Evolutionary conservation across 768 basidiomycete species (phyloP).

Genomic region (Austroboletus festivus): DNA sequence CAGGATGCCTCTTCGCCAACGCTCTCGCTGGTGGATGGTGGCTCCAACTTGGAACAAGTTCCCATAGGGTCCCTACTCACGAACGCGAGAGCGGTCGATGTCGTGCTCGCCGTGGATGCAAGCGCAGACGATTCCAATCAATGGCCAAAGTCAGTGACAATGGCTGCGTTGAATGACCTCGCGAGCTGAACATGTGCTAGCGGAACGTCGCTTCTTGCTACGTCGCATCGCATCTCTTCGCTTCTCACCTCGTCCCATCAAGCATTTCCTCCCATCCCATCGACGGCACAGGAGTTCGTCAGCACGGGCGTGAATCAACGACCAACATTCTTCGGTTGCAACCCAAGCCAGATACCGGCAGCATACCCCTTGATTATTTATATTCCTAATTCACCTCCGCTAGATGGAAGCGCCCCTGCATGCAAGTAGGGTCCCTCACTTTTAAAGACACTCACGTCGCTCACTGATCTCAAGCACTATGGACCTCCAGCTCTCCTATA

Average conservation of each 20-base stretch:
- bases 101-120: constrained; percentile 73
- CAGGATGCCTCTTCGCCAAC: constrained; percentile 49
- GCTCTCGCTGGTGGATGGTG: constrained; percentile 69
- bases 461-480: constrained; percentile 38
- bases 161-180: neutral
- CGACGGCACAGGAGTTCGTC: constrained; percentile 48
- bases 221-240: constrained; percentile 42
- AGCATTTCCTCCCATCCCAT: constrained; percentile 62
- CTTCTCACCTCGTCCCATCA: constrained; percentile 51
- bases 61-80: constrained; percentile 73
- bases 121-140: constrained; percentile 53
- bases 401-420: constrained; percentile 56
- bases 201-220: constrained; percentile 51
- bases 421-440: constrained; percentile 47
- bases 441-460: constrained; percentile 3
- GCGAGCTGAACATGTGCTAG: constrained; percentile 28
- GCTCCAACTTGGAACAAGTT: constrained; percentile 65
- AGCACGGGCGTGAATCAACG: constrained; percentile 59
- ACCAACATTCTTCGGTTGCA: constrained; percentile 80
- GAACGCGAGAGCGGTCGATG: constrained; percentile 64
- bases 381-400: constrained; percentile 73
- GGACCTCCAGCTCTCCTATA: constrained; percentile 63
- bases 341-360: constrained; percentile 45
- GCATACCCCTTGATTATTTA: constrained; percentile 71
- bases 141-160: constrained; percentile 62